phyloP scores from a whole-genome alignment of 192 early-diverging fungal genomes.

The Anaeromyces robustus region DNA sequence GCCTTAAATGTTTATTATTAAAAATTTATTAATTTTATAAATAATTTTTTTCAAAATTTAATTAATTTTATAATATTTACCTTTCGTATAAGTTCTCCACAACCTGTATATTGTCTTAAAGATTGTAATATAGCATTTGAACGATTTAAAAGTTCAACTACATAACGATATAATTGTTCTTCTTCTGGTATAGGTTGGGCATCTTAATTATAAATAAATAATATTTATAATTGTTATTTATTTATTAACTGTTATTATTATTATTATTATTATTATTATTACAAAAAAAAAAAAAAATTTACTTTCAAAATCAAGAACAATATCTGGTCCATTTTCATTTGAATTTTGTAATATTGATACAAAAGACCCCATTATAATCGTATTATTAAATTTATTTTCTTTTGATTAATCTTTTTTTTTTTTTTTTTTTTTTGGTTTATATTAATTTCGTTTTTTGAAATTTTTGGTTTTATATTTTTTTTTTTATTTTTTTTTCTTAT shows the following conservation, averaged over 20 bases:
- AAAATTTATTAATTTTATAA: too few species aligned
- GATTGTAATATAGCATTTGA: constrained; percentile 30
- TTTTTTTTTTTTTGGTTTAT: too few species aligned
- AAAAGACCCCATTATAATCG: constrained; percentile 2
- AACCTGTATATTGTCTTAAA: constrained; percentile 42
- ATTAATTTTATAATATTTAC: constrained; percentile 16
- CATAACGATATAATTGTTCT: constrained; percentile 34
- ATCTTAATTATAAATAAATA: constrained; percentile 5
- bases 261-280: background rate
- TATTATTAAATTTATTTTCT: too few species aligned
- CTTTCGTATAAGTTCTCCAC: constrained; percentile 56
- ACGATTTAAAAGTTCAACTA: constrained; percentile 33
- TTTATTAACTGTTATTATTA: too few species aligned
- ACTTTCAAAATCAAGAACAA: constrained; percentile 45
- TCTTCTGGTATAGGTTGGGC: constrained; percentile 45
- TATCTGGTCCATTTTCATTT: constrained; percentile 28
- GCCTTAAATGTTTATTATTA: too few species aligned
- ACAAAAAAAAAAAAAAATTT: constrained; percentile 14
- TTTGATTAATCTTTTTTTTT: too few species aligned
- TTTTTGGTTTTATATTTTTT: too few species aligned
- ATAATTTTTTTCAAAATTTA: too few species aligned
- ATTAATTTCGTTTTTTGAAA: too few species aligned
- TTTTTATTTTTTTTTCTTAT: too few species aligned
- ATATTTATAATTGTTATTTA: too few species aligned
- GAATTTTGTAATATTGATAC: constrained; percentile 16